These are phyloP conservation scores for Candida silvicultrix DNA, from an alignment of 805 yeast genomes.

Conservation along the genomic window DNA sequence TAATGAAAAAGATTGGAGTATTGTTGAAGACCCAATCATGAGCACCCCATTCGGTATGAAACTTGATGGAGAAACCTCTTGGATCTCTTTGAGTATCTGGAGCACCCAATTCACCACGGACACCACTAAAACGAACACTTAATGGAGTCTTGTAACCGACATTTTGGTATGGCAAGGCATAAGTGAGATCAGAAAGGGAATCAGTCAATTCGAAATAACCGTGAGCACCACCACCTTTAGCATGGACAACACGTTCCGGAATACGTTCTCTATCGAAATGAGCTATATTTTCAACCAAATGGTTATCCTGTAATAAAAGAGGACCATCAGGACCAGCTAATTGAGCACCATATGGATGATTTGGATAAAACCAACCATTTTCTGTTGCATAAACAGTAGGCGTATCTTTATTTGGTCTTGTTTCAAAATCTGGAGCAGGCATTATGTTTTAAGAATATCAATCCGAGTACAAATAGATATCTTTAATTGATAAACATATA, in stretches of 20 bases:
- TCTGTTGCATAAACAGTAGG: slow-evolving; percentile 28
- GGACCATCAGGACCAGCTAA: slow-evolving; percentile 54
- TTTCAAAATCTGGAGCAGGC: not conserved
- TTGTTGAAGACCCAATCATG: slow-evolving; percentile 71
- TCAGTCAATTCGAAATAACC: slow-evolving; percentile 56
- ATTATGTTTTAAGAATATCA: too few species aligned
- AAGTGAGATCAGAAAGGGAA: slow-evolving; percentile 45
- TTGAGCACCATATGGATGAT: slow-evolving; percentile 49
- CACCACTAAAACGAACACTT: slow-evolving; percentile 51
- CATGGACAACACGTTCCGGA: slow-evolving; percentile 65
- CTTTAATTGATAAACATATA: too few species aligned
- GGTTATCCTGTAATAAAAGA: slow-evolving; percentile 50
- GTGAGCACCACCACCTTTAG: slow-evolving; percentile 60
- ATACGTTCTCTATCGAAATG: slow-evolving; percentile 55
- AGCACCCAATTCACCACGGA: slow-evolving; percentile 64
- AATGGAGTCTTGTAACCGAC: slow-evolving; percentile 37
- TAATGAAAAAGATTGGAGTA: slow-evolving; percentile 61
- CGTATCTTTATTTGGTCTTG: not conserved
- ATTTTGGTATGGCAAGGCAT: slow-evolving; percentile 34
- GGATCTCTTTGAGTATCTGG: slow-evolving; percentile 67
- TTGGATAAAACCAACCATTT: slow-evolving; percentile 46
- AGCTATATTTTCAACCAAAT: slow-evolving; percentile 47
- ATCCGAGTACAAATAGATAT: too few species aligned
- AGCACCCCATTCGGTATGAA: slow-evolving; percentile 63
- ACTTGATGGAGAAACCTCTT: slow-evolving; percentile 60